phyloP scores from a whole-genome alignment of 768 basidiomycete genomes.

The Termitomyces sp. region DNA sequence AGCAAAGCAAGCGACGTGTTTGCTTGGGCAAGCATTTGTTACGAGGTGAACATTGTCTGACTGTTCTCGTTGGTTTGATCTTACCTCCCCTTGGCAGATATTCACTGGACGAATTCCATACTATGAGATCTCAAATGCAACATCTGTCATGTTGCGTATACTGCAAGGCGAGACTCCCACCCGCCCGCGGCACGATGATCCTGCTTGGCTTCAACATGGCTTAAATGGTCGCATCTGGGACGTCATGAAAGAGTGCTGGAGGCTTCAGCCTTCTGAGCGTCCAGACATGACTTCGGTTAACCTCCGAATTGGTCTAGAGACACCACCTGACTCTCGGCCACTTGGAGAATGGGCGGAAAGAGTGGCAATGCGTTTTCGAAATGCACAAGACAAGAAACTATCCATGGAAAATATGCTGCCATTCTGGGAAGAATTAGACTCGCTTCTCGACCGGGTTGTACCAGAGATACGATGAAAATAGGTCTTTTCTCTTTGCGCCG shows the following conservation, averaged over 20 bases:
- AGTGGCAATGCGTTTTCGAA: neutral
- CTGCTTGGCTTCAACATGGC: neutral
- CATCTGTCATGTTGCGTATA: neutral
- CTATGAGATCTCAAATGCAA: neutral
- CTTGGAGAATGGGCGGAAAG: neutral
- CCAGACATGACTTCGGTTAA: neutral
- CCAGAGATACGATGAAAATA: neutral
- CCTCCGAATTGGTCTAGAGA: neutral
- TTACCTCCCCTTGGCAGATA: neutral
- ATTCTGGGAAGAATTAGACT: neutral
- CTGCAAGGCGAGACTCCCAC: neutral
- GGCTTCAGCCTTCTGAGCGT: neutral
- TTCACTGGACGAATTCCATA: neutral
- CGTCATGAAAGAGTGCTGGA: neutral
- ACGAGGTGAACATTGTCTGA: neutral
- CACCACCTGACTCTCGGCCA: neutral
- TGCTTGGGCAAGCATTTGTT: constrained; percentile 1
- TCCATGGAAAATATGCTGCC: neutral
- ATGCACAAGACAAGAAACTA: neutral
- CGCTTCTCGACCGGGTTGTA: neutral
- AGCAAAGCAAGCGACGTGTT: constrained; percentile 4
- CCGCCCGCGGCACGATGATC: neutral
- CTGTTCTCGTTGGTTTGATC: neutral
- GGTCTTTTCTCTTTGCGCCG: too few species aligned
- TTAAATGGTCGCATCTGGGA: neutral